Evolutionary conservation across 2,329 filamentous ascomycete genomes (phyloP).

Genomic region (Apiospora saccharicola): DNA sequence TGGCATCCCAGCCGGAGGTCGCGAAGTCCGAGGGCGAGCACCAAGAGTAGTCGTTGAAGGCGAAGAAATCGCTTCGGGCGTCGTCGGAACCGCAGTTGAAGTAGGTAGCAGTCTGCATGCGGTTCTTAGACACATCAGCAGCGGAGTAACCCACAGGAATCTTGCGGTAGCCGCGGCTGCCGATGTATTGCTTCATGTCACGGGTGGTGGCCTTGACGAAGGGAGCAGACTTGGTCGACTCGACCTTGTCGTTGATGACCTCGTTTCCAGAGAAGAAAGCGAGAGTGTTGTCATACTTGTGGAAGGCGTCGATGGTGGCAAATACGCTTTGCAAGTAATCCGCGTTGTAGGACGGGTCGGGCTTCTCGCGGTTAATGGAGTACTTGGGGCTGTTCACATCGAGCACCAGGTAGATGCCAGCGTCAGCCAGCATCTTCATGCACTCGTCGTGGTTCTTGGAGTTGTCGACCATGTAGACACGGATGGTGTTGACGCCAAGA

Average conservation of each 20-base stretch:
- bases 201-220: conserved; percentile 82
- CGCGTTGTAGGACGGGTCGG: conserved; percentile 83
- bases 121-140: conserved; percentile 85
- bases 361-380: conserved; percentile 81
- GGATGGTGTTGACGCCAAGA: conserved; percentile 88
- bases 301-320: conserved; percentile 85
- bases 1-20: conserved; percentile 82
- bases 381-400: conserved; percentile 92
- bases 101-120: conserved; percentile 85
- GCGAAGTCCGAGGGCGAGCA: conserved; percentile 74
- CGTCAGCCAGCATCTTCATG: conserved; percentile 81
- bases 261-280: conserved; percentile 87
- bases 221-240: conserved; percentile 70
- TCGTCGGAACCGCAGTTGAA: conserved; percentile 93
- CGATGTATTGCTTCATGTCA: conserved; percentile 77
- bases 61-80: conserved; percentile 86
- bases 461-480: conserved; percentile 94
- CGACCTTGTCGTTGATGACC: conserved; percentile 73
- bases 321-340: conserved; percentile 86
- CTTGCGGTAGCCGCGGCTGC: conserved; percentile 64
- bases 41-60: conserved; percentile 91
- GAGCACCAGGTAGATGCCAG: conserved; percentile 90
- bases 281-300: conserved; percentile 84
- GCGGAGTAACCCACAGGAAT: conserved; percentile 80
- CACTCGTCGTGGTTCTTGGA: conserved; percentile 80